Evolutionary conservation across 2,329 filamentous ascomycete genomes (phyloP).

Genomic region (Lizonia empirigonia): DNA sequence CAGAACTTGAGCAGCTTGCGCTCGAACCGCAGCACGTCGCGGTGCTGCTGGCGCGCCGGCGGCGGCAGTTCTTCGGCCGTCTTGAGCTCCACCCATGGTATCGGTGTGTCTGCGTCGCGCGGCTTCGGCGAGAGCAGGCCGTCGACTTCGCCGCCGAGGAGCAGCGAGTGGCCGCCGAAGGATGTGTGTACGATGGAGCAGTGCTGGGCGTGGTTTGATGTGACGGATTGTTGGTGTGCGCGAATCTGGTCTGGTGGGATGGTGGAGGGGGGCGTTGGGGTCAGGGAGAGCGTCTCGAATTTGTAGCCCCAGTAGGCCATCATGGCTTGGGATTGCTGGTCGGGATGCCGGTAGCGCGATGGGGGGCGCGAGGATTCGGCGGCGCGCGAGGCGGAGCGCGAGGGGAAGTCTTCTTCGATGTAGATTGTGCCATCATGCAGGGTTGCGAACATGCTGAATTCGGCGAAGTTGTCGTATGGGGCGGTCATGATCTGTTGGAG

Average conservation of each 20-base stretch:
- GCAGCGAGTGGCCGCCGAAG: slow-evolving; percentile 74
- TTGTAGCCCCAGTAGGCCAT: slow-evolving; percentile 99
- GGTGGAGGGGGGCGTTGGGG: slow-evolving; percentile 81
- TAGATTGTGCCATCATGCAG: slow-evolving; percentile 80
- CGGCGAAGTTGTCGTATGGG: slow-evolving; percentile 78
- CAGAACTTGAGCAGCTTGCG: slow-evolving; percentile 93
- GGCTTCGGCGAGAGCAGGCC: slow-evolving; percentile 57
- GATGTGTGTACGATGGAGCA: slow-evolving; percentile 92
- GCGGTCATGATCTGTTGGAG: slow-evolving; percentile 75
- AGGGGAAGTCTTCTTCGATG: slow-evolving; percentile 86
- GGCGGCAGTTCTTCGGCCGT: slow-evolving; percentile 72
- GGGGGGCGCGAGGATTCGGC: slow-evolving; percentile 42
- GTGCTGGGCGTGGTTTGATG: slow-evolving; percentile 92
- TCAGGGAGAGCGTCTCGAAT: slow-evolving; percentile 83
- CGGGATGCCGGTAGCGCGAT: slow-evolving; percentile 50
- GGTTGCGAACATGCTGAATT: slow-evolving; percentile 96
- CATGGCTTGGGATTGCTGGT: slow-evolving; percentile 70
- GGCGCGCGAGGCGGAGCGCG: slow-evolving; percentile 68
- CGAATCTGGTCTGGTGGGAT: slow-evolving; percentile 80
- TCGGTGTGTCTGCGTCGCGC: slow-evolving; percentile 47
- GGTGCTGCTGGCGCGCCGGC: slow-evolving; percentile 56
- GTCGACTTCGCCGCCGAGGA: slow-evolving; percentile 94
- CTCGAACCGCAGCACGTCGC: slow-evolving; percentile 78
- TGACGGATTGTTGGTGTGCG: slow-evolving; percentile 68
- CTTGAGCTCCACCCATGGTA: slow-evolving; percentile 95